Conservation (phyloP, 768 basidiomycete genomes). For the Trametes elegans region DNA sequence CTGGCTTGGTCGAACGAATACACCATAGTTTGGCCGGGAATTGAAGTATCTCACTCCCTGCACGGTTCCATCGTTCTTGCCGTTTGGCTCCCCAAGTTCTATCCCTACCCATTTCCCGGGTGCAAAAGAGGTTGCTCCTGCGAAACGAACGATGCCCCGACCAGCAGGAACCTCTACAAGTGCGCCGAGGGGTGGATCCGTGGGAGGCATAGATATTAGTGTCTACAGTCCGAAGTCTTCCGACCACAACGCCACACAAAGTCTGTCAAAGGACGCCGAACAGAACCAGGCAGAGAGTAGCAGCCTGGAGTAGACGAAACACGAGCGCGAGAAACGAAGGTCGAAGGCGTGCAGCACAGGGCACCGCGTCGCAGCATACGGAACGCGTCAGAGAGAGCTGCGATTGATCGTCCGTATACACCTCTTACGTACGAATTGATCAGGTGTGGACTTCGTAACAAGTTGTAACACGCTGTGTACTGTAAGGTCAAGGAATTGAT, state of each 20-base stretch:
- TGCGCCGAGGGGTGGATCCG: conserved; percentile 59
- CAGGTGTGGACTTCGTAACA: no score
- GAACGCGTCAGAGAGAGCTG: background rate
- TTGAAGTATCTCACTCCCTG: conserved; percentile 77
- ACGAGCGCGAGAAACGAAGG: background rate
- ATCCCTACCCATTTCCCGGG: conserved; percentile 95
- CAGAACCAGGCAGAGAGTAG: background rate
- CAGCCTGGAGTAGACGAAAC: background rate
- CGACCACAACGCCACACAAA: background rate
- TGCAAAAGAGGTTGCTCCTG: conserved; percentile 79
- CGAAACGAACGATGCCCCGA: conserved; percentile 82
- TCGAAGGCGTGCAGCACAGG: background rate
- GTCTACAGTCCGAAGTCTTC: background rate
- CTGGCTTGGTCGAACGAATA: conserved; percentile 87
- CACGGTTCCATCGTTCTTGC: conserved; percentile 96
- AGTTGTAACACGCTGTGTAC: no score
- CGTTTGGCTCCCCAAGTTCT: conserved; percentile 76
- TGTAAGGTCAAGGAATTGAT: no score
- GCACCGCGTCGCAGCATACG: background rate
- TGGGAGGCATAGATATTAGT: conserved; percentile 30
- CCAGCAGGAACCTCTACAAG: conserved; percentile 81
- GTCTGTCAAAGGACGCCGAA: background rate
- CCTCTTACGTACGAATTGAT: no score
- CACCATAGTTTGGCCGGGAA: conserved; percentile 74
- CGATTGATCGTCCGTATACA: background rate